Percentiles rank a stretch among this genome's conserved stretches.
phyloP scores from a whole-genome alignment of 495 filamentous ascomycete species.

The Podospora anserina region DNA sequence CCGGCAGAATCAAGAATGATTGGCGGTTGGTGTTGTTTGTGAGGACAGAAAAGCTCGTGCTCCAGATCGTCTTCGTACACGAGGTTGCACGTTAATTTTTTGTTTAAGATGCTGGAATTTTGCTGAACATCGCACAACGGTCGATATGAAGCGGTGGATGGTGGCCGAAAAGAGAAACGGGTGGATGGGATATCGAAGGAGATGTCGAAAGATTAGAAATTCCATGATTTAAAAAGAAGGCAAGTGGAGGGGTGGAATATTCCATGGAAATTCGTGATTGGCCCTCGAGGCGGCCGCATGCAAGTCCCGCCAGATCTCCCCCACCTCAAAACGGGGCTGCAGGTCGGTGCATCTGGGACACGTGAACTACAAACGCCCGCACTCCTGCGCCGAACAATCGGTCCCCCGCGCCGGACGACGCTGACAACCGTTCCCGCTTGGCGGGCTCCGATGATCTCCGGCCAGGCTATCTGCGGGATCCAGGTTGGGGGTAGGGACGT shows the following conservation, averaged over 20 bases:
- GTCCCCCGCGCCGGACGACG: neutral
- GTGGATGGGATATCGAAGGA: neutral
- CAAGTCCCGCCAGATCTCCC: slow-evolving; percentile 11
- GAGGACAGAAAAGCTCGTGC: slow-evolving; percentile 3
- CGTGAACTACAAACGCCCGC: slow-evolving; percentile 17
- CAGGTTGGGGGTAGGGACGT: slow-evolving; percentile 7
- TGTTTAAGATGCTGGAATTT: neutral
- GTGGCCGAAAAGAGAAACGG: neutral
- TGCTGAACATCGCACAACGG: neutral
- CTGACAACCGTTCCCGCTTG: slow-evolving; percentile 16
- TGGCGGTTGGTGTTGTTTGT: slow-evolving; percentile 18
- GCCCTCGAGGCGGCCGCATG: neutral
- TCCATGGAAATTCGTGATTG: slow-evolving; percentile 11
- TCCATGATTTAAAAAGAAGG: neutral
- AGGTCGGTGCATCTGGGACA: slow-evolving; percentile 20
- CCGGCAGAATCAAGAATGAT: slow-evolving; percentile 27
- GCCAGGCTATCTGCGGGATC: neutral
- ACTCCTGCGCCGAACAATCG: slow-evolving; percentile 1
- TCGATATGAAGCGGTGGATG: neutral
- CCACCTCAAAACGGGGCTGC: slow-evolving; percentile 20
- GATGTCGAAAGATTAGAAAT: neutral
- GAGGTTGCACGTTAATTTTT: slow-evolving; percentile 9
- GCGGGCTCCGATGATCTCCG: slow-evolving; percentile 15
- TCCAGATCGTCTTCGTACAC: slow-evolving; percentile 5
- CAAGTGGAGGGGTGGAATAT: slow-evolving; percentile 1